Conservation (phyloP, 345 rosid genomes). For the Eucalyptus coolabah region DNA sequence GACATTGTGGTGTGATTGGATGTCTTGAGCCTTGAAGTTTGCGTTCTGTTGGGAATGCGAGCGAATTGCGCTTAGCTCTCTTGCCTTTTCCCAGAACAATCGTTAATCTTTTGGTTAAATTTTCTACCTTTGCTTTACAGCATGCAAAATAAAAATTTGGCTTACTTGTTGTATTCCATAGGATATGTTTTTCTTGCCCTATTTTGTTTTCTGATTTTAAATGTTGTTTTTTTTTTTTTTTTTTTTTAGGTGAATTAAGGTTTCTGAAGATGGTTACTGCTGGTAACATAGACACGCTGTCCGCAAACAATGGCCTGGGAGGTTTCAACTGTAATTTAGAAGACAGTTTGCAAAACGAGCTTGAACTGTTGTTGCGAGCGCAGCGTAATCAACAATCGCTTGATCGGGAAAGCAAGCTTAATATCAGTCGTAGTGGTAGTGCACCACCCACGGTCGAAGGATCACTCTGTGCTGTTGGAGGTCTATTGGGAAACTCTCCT, state of each 20-base stretch:
- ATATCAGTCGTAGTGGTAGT: constrained; percentile 71
- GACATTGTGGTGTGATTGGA: not conserved
- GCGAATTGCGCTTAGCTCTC: not conserved
- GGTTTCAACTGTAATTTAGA: constrained; percentile 43
- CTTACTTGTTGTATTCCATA: not conserved
- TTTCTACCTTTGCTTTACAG: not conserved
- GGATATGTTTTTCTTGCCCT: not conserved
- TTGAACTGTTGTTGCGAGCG: constrained; percentile 51
- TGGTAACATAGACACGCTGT: constrained; percentile 46
- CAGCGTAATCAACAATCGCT: constrained; percentile 27
- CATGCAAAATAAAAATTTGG: not conserved
- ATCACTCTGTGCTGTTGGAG: constrained; percentile 57
- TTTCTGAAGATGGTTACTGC: constrained; percentile 31
- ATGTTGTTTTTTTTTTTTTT: not conserved
- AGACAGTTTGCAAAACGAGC: constrained; percentile 49
- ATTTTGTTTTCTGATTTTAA: not conserved
- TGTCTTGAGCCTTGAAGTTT: not conserved
- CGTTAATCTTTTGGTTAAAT: not conserved
- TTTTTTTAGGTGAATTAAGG: not conserved
- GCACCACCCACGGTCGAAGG: constrained; percentile 97
- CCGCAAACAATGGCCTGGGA: constrained; percentile 23
- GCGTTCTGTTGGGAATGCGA: not conserved
- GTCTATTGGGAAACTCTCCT: constrained; percentile 41
- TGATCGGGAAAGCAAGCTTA: constrained; percentile 19
- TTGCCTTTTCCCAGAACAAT: not conserved